Percentiles rank a stretch among this genome's conserved stretches.
phyloP scores from a whole-genome alignment of 192 early-diverging fungal genomes.

The Coemansia sp. region DNA sequence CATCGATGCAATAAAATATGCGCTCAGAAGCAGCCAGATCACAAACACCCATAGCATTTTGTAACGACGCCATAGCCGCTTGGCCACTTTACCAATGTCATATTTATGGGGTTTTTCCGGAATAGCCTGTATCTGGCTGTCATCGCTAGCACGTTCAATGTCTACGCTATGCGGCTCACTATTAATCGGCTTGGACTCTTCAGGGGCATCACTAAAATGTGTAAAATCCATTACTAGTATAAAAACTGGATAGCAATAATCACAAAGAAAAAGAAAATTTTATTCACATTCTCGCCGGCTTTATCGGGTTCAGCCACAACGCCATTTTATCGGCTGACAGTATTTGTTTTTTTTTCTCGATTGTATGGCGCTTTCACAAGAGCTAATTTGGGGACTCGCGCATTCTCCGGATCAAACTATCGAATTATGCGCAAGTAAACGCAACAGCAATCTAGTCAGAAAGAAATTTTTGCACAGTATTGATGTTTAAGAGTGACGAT shows the following conservation, averaged over 20 bases:
- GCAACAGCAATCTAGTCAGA: too few relatives aligned
- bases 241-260: background rate
- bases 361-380: background rate
- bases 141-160: too few relatives aligned
- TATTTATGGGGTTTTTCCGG: background rate
- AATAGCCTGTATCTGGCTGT: background rate
- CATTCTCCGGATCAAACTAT: background rate
- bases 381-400: background rate
- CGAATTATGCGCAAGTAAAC: background rate
- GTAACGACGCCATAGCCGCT: background rate
- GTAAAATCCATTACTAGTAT: background rate
- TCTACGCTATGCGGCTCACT: too few relatives aligned
- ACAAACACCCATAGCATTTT: conserved; percentile 11
- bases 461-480: too few relatives aligned
- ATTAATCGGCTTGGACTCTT: background rate
- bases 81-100: background rate
- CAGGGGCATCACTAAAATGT: background rate
- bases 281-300: background rate
- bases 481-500: too few relatives aligned
- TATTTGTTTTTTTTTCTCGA: background rate
- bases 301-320: background rate
- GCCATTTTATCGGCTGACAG: background rate
- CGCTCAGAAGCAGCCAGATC: conserved; percentile 57
- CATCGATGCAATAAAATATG: conserved; percentile 63
- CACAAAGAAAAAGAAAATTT: background rate